Evolutionary conservation across 1,284 basidiomycete genomes (phyloP).

Genomic region (Ustilago curta): DNA sequence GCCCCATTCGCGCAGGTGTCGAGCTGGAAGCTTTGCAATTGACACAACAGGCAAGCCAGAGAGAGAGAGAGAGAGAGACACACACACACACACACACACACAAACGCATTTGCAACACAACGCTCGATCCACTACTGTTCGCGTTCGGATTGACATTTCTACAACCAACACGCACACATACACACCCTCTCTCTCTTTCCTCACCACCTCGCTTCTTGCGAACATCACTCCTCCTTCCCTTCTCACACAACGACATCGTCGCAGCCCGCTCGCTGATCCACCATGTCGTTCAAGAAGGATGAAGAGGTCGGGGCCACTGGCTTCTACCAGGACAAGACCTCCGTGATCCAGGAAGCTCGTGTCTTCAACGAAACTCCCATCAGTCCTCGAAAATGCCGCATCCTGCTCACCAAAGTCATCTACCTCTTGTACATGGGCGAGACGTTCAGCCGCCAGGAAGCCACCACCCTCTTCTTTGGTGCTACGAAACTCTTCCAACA

Average conservation of each 20-base stretch:
- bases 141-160: slow-evolving; percentile 6
- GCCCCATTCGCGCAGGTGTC: slow-evolving; percentile 18
- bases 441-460: slow-evolving; percentile 93
- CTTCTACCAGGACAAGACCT: slow-evolving; percentile 69
- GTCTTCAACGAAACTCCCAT: slow-evolving; percentile 99
- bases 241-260: slow-evolving; percentile 9
- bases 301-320: slow-evolving; percentile 63
- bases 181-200: no score
- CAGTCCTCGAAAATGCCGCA: slow-evolving; percentile 86
- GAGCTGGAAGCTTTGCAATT: slow-evolving; percentile 42
- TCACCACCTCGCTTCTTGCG: no score
- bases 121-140: slow-evolving; percentile 17
- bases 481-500: slow-evolving; percentile 99
- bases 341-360: slow-evolving; percentile 84
- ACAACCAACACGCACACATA: slow-evolving; percentile 1
- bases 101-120: slow-evolving; percentile 4
- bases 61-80: no score
- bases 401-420: slow-evolving; percentile 93
- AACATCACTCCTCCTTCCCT: slow-evolving; percentile 1
- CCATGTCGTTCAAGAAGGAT: slow-evolving; percentile 69
- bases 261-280: slow-evolving; percentile 6
- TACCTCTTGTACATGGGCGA: slow-evolving; percentile 97
- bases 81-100: slow-evolving; percentile 15
- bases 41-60: slow-evolving; percentile 2
- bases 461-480: slow-evolving; percentile 97